Base-by-base conservation (phyloP, 202 grass and related monocot genomes). In the Schoenoplectus triqueter region DNA sequence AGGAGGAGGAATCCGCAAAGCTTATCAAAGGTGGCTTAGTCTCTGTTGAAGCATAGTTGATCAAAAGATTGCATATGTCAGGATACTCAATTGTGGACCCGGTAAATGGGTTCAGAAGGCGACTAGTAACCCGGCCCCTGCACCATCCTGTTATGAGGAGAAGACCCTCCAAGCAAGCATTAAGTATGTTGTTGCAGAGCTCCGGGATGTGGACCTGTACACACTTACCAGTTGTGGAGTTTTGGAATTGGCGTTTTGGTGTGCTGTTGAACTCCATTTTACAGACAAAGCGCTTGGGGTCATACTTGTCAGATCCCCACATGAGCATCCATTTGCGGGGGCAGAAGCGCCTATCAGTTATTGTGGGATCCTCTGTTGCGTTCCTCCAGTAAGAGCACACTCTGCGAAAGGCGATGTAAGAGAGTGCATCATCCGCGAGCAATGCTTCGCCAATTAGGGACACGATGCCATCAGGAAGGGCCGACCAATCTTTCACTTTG, bases 31-130 rank as follows among this genome's bases (percentile, higher is more conserved):
- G 73, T 56, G 10, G 51, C 10, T 57, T 44, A 47, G 0, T 48
- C 7, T 19, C 45, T 9, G 15, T 18, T 72, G 1, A 18, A 19
- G 69, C 69, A 49, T 1, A 6, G 2, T 2, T 19, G 45, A 4
- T 72, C 5, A 39, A 52, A 20, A 52, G 18, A 19, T 2, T 8
- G 3, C 15, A 20, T 7, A 73, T 73, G 17, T 73, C 46, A 19
- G 46, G 69, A 9, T 73, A 73, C 8, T 50, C 46, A 0, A 73
- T 19, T 5, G n/a, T 20, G 7, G 20, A 77, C 20, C 74, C 51
- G 1, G 22, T 78, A 78, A 78, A 78, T 0, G 70, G 52, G 52
- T 78, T 78, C 6, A 78, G 22, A 59, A 78, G 74, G 14, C 13
- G 22, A 52, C 22, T 78, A 0, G 13, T 78, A 39, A 42, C 13